These are phyloP conservation scores for apple (Malus domestica) DNA, from an alignment of 306 rosid genomes.

Conservation along the genomic window DNA sequence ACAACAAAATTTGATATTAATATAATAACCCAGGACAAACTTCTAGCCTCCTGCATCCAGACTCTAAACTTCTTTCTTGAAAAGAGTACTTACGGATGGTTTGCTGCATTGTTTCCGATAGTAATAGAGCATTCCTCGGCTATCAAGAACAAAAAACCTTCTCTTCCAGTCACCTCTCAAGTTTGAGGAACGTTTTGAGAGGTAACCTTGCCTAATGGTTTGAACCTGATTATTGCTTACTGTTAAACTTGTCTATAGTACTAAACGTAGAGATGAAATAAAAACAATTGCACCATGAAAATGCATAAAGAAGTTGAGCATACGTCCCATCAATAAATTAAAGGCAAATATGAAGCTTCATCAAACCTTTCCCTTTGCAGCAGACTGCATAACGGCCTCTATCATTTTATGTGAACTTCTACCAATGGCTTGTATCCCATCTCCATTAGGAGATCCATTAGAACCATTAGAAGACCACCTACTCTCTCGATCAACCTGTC, in stretches of 20 bases:
- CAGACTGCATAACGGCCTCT: conserved; percentile 99
- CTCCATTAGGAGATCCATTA: conserved; percentile 96
- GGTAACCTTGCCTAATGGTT: conserved; percentile 99
- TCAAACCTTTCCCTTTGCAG: conserved; percentile 95
- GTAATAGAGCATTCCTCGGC: conserved; percentile 97
- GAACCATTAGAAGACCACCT: conserved; percentile 90
- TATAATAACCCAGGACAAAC: background rate
- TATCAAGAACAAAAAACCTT: conserved; percentile 98
- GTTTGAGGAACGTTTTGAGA: conserved; percentile 95
- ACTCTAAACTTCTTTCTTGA: conserved; percentile 20
- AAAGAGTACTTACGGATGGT: conserved; percentile 69
- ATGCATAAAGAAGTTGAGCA: background rate
- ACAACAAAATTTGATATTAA: conserved; percentile 10
- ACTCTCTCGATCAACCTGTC: conserved; percentile 97
- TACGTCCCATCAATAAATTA: background rate
- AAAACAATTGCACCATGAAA: conserved; percentile 6
- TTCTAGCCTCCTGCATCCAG: conserved; percentile 12
- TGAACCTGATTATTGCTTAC: conserved; percentile 53
- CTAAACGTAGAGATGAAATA: background rate
- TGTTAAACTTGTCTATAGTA: background rate
- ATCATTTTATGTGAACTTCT: conserved; percentile 99
- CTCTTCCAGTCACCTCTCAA: conserved; percentile 99
- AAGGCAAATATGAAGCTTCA: conserved; percentile 5
- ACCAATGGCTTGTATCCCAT: conserved; percentile 98
- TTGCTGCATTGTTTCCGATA: conserved; percentile 89